Percentiles rank a stretch among this genome's conserved stretches.
These are phyloP conservation scores for Fusarium sp. DNA, from an alignment of 2,329 filamentous ascomycete species.

Conservation along the genomic window DNA sequence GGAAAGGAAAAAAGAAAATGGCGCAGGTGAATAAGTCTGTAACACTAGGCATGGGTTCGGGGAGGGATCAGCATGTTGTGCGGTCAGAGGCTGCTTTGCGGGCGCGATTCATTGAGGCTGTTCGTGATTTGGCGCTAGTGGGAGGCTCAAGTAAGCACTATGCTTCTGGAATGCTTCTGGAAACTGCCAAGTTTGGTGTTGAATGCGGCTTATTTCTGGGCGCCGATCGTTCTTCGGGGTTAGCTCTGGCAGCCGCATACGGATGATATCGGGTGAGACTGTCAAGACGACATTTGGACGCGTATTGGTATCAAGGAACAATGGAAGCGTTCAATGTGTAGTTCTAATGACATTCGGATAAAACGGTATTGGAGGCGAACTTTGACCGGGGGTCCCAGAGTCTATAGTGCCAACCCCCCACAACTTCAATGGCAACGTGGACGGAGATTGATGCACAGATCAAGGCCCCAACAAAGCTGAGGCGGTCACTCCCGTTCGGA, in stretches of 20 bases:
- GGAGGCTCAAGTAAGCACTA: background rate
- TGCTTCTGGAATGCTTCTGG: constrained; percentile 17
- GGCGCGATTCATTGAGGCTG: background rate
- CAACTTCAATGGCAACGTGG: background rate
- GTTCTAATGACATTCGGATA: background rate
- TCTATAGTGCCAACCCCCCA: background rate
- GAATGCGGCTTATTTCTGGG: background rate
- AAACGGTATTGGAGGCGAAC: background rate
- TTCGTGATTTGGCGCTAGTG: background rate
- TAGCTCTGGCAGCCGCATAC: background rate
- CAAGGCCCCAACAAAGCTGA: background rate
- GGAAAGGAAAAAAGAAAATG: constrained; percentile 16
- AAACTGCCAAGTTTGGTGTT: background rate
- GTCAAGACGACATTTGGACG: background rate
- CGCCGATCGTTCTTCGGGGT: background rate
- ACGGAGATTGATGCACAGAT: background rate
- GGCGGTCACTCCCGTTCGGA: background rate
- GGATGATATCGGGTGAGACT: background rate
- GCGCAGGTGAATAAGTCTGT: background rate
- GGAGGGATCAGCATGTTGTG: background rate
- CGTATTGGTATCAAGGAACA: background rate
- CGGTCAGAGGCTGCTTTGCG: background rate
- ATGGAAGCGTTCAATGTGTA: background rate
- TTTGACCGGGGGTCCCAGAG: background rate
- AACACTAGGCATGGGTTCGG: background rate